Evolutionary conservation across 208 protist genomes (phyloP).

Genomic region (Trypanosoma platydactyli): DNA sequence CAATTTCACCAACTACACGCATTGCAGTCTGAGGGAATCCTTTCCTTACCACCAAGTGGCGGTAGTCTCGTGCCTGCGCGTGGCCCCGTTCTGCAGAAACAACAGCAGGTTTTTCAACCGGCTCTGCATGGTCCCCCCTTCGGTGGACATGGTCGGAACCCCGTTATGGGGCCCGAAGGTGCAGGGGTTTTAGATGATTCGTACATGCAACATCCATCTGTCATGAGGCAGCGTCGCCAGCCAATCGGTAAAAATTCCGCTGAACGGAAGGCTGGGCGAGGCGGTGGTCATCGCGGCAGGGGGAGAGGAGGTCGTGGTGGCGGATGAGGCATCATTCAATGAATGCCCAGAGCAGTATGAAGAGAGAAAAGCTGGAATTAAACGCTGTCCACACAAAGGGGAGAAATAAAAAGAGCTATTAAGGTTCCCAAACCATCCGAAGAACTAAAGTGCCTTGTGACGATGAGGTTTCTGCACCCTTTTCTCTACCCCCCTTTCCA

Average conservation of each 20-base stretch:
- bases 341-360: constrained; percentile 1
- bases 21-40: constrained; percentile 15
- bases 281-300: constrained; percentile 1
- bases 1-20: neutral
- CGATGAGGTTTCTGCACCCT: neutral
- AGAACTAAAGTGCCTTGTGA: neutral
- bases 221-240: constrained; percentile 10
- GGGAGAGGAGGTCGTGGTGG: constrained; percentile 7
- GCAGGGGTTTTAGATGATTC: constrained; percentile 3
- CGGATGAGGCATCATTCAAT: constrained; percentile 9
- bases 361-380: neutral
- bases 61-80: constrained; percentile 6
- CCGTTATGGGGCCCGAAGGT: neutral
- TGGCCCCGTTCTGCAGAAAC: constrained; percentile 6
- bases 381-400: neutral
- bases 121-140: neutral
- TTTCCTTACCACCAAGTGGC: constrained; percentile 12
- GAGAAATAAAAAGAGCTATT: neutral
- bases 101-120: constrained; percentile 11
- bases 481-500: too few relatives aligned
- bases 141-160: neutral
- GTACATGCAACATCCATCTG: constrained; percentile 13
- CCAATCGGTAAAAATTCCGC: neutral
- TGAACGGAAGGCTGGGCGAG: constrained; percentile 8
- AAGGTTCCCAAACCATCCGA: neutral